A percentile compares a stretch with the other conserved stretches of the same genome.
Conservation (phyloP, 2,329 filamentous ascomycete species). For the Cordyceps javanica region DNA sequence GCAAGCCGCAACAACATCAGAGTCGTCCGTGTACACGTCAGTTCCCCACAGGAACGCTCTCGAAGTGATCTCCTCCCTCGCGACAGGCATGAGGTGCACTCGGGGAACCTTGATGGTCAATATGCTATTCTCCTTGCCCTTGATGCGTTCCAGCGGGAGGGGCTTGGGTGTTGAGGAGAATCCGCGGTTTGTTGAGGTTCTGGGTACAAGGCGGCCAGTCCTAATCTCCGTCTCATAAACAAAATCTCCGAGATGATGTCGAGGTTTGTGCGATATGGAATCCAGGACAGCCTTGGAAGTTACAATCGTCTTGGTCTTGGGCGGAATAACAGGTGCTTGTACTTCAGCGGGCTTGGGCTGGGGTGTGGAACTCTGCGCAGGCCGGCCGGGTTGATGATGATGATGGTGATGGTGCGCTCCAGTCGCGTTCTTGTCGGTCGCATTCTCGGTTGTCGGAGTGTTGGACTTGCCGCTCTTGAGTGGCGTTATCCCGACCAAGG, state of each 20-base stretch:
- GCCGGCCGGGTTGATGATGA: conserved; percentile 26
- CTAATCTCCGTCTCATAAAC: conserved; percentile 68
- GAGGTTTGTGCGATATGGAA: conserved; percentile 62
- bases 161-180: conserved; percentile 58
- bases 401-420: conserved; percentile 44
- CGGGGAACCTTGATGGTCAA: conserved; percentile 83
- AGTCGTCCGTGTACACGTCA: conserved; percentile 93
- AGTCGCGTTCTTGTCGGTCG: conserved; percentile 35
- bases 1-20: conserved; percentile 84
- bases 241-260: conserved; percentile 77
- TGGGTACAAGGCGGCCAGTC: conserved; percentile 41
- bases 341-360: conserved; percentile 17
- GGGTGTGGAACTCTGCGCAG: conserved; percentile 20
- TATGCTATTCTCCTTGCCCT: conserved; percentile 80
- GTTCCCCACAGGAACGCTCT: conserved; percentile 85
- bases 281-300: conserved; percentile 66
- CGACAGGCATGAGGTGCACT: conserved; percentile 61
- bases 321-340: conserved; percentile 32
- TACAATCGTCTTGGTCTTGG: conserved; percentile 60
- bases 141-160: conserved; percentile 65
- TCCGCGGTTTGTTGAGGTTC: conserved; percentile 33
- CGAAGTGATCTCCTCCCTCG: conserved; percentile 77
- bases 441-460: conserved; percentile 39
- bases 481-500: conserved; percentile 34
- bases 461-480: conserved; percentile 46